Evolutionary conservation across 2,329 filamentous ascomycete genomes (phyloP).

Genomic region (Colletotrichum sp.): DNA sequence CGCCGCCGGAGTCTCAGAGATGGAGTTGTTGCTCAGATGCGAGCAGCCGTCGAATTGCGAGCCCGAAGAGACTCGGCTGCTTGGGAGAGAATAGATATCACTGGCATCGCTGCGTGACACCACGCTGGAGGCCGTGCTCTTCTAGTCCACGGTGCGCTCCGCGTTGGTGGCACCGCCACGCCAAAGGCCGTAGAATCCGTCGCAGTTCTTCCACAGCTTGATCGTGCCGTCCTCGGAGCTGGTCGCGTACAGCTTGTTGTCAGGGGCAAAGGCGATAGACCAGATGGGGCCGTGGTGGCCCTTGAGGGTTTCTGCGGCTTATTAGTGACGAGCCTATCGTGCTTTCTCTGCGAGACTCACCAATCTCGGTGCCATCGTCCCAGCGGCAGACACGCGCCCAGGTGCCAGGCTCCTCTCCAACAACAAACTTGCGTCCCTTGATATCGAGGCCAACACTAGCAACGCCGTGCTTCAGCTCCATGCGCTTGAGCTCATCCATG

Average conservation of each 20-base stretch:
- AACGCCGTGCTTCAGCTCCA: conserved; percentile 82
- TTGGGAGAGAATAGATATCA: neutral
- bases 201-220: conserved; percentile 83
- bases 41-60: conserved; percentile 1
- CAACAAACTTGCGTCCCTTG: conserved; percentile 81
- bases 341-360: conserved; percentile 45
- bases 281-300: conserved; percentile 97
- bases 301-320: conserved; percentile 79
- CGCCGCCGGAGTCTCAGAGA: conserved; percentile 7
- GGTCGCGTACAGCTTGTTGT: conserved; percentile 94
- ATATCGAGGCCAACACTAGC: conserved; percentile 90
- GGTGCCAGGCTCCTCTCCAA: conserved; percentile 89
- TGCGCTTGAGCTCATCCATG: conserved; percentile 76
- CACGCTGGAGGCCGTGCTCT: conserved; percentile 13
- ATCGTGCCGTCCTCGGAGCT: conserved; percentile 97
- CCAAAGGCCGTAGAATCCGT: conserved; percentile 70
- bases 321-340: neutral
- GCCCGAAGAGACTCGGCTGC: conserved; percentile 15
- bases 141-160: conserved; percentile 19
- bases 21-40: conserved; percentile 11
- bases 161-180: conserved; percentile 44
- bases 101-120: conserved; percentile 8
- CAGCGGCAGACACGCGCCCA: conserved; percentile 97
- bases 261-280: conserved; percentile 93
- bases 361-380: conserved; percentile 80